Percentiles rank a stretch among this genome's conserved stretches.
Evolutionary conservation across 108 stramenopile genomes (phyloP).

Genomic region (Pseudonitzschia multiseries): DNA sequence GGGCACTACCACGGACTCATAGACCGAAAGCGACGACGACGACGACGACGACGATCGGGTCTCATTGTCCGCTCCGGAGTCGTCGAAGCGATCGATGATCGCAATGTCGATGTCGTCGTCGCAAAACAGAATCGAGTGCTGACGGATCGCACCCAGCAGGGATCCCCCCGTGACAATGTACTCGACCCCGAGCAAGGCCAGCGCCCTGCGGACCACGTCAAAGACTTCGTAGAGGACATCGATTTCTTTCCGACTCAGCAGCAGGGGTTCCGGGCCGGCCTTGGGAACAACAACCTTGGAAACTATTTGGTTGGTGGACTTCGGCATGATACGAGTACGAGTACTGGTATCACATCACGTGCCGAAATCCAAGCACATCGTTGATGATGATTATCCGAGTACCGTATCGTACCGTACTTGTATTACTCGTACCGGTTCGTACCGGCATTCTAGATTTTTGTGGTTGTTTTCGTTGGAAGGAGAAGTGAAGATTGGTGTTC

Average conservation of each 20-base stretch:
- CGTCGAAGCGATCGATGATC: slow-evolving; percentile 25
- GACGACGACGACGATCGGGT: too few relatives aligned
- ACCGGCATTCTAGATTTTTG: too few relatives aligned
- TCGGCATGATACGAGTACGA: too few relatives aligned
- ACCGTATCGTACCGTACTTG: too few relatives aligned
- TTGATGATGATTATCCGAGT: too few relatives aligned
- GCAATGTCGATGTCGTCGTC: slow-evolving; percentile 83
- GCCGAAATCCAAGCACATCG: too few relatives aligned
- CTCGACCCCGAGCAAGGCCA: slow-evolving; percentile 41
- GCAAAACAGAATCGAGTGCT: slow-evolving; percentile 73
- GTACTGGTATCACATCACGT: too few relatives aligned
- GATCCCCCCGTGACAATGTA: slow-evolving; percentile 75
- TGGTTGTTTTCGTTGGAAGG: too few relatives aligned
- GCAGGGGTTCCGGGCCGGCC: slow-evolving; percentile 49
- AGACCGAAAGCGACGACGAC: slow-evolving; percentile 10
- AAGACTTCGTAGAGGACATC: slow-evolving; percentile 56
- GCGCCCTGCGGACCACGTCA: slow-evolving; percentile 36
- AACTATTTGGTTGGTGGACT: too few relatives aligned
- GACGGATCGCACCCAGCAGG: slow-evolving; percentile 67
- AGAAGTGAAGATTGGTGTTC: too few relatives aligned
- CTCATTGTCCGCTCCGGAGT: not conserved
- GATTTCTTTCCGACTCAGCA: slow-evolving; percentile 54
- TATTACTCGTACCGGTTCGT: too few relatives aligned
- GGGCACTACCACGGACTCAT: slow-evolving; percentile 34
- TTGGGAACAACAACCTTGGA: too few relatives aligned